These are phyloP conservation scores for Amniculicola lignicola DNA, from an alignment of 495 filamentous ascomycete genomes.

Conservation along the genomic window DNA sequence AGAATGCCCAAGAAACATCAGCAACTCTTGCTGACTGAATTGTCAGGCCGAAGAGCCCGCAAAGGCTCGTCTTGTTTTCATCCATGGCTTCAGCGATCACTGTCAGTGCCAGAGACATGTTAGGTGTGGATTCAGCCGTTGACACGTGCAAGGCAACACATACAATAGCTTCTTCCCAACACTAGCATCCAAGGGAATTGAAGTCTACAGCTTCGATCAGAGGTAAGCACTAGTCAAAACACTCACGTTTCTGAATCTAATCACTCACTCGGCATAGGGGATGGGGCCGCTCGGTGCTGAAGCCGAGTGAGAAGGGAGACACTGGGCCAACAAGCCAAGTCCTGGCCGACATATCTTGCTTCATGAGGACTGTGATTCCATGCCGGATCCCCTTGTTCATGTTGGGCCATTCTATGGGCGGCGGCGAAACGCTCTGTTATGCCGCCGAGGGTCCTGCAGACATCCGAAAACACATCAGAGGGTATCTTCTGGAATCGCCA, in stretches of 20 bases:
- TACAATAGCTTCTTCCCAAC: conserved; percentile 66
- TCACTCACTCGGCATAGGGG: conserved; percentile 38
- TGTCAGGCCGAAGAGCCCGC: conserved; percentile 42
- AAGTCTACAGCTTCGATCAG: conserved; percentile 74
- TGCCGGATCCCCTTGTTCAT: conserved; percentile 68
- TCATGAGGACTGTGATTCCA: conserved; percentile 54
- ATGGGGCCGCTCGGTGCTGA: conserved; percentile 54
- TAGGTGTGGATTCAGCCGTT: not conserved
- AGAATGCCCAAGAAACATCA: not conserved
- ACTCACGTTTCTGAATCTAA: conserved; percentile 56
- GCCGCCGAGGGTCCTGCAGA: conserved; percentile 44
- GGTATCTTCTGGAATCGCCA: conserved; percentile 66
- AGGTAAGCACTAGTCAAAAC: conserved; percentile 43
- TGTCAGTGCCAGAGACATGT: conserved; percentile 31
- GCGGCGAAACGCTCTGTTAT: conserved; percentile 63
- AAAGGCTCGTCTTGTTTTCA: conserved; percentile 67
- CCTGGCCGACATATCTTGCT: conserved; percentile 70
- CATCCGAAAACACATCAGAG: conserved; percentile 47
- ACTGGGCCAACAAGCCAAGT: conserved; percentile 70
- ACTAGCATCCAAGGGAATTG: conserved; percentile 69
- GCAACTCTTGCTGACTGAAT: not conserved
- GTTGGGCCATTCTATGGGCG: conserved; percentile 86
- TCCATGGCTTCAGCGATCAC: conserved; percentile 91
- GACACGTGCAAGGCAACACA: conserved; percentile 52
- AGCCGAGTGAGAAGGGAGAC: conserved; percentile 55